phyloP scores from a whole-genome alignment of 495 filamentous ascomycete species.

The Penicillium malachiteum region DNA sequence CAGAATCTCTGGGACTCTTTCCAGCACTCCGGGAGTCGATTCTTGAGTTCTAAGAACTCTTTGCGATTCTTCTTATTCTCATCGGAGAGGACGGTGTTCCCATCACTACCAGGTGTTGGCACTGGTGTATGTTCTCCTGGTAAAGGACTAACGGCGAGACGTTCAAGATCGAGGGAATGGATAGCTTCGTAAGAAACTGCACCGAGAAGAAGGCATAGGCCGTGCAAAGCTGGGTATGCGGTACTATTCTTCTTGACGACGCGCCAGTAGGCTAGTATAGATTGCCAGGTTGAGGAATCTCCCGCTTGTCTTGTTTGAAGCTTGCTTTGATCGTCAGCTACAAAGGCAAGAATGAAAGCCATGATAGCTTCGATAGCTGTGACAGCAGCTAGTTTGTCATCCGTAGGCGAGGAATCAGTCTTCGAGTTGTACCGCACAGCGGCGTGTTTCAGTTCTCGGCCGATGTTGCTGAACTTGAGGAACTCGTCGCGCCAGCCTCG shows the following conservation, averaged over 20 bases:
- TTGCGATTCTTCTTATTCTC: conserved; percentile 37
- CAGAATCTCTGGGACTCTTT: conserved; percentile 45
- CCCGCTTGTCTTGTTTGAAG: conserved; percentile 31
- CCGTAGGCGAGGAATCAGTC: conserved; percentile 24
- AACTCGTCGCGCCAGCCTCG: conserved; percentile 48
- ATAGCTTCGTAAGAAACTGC: conserved; percentile 49
- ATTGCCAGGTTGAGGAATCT: conserved; percentile 47
- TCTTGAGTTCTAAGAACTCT: conserved; percentile 42
- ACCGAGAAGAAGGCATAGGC: conserved; percentile 45
- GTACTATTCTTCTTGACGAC: conserved; percentile 41
- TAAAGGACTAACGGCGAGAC: conserved; percentile 37
- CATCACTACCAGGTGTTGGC: conserved; percentile 41
- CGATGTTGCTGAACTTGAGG: conserved; percentile 40
- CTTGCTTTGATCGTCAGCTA: conserved; percentile 45
- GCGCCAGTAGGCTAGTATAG: conserved; percentile 49
- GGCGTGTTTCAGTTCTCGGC: conserved; percentile 50
- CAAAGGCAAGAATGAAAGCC: conserved; percentile 50
- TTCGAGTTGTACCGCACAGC: conserved; percentile 40
- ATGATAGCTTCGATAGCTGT: conserved; percentile 49
- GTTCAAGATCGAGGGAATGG: conserved; percentile 46
- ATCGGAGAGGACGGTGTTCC: conserved; percentile 30
- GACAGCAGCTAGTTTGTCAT: conserved; percentile 44
- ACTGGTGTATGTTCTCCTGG: conserved; percentile 41
- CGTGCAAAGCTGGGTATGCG: conserved; percentile 38
- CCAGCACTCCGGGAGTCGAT: conserved; percentile 39